phyloP scores from a whole-genome alignment of 139 green algal species.

The Chlamydomonas schloesseri region DNA sequence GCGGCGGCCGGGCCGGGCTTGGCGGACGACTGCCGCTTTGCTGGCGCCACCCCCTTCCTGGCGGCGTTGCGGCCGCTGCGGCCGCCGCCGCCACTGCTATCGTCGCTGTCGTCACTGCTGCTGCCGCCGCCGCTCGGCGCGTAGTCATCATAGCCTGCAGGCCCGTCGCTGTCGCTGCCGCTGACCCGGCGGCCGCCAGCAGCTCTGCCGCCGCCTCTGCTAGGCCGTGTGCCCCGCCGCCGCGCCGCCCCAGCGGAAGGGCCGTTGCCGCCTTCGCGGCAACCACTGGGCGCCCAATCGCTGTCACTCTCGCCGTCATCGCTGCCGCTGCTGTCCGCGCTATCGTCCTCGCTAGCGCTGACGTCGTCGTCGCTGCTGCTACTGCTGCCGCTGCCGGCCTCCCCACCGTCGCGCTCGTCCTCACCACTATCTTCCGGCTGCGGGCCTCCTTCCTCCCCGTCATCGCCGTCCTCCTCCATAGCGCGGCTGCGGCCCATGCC shows the following conservation, averaged over 20 bases:
- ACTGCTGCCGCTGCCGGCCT: no score
- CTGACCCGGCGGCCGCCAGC: no score
- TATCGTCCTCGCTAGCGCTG: neutral
- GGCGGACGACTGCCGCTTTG: neutral
- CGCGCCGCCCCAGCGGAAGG: no score
- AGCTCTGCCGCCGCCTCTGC: no score
- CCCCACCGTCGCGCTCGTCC: no score
- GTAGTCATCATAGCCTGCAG: neutral
- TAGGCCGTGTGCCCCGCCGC: no score
- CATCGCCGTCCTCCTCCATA: neutral
- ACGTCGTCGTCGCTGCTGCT: neutral
- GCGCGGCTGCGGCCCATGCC: no score
- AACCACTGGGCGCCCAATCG: constrained; percentile 37
- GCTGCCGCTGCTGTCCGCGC: neutral
- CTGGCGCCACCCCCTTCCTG: neutral
- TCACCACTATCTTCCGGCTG: no score
- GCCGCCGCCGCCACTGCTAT: neutral
- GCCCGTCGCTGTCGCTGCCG: neutral
- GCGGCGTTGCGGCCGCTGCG: neutral
- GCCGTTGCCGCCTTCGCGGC: neutral
- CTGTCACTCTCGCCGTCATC: neutral
- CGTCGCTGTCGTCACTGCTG: neutral
- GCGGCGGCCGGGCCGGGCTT: no score
- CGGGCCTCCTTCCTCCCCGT: neutral
- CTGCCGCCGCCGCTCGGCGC: neutral